Evolutionary conservation across 2,329 filamentous ascomycete genomes (phyloP), one percentile per base, ranked within the genome.

Genomic region (Mycosphaerella sp.): DNA sequence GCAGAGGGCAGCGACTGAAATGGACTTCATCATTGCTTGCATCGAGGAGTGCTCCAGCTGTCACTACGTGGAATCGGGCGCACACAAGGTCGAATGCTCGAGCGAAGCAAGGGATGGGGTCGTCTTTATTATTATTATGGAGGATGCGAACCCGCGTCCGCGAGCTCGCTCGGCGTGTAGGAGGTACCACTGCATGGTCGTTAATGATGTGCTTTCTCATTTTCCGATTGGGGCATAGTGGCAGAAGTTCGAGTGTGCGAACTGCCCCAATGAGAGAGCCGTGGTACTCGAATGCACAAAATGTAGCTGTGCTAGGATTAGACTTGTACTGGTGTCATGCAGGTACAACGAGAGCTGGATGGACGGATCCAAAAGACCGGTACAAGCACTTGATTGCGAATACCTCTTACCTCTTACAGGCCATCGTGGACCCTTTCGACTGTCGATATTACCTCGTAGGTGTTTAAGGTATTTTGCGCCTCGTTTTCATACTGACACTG

Each of bases 1-100:
- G 38, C 40, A 51, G 14, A 51, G 48, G 10, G 32, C 32, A 14
- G 52, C 45, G 32, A 48, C 8, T 9, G 46, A 39, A 31, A 54
- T 44, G 29, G 46, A 45, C 51, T 39, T 45, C 48, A 51, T 45
- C 48, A 51, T 51, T 51, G 2, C 14, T 49, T 45, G 32, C 12
- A 26, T n/a, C 17, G 29, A 39, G 41, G 29, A 39, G 41, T 40
- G 9, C 12, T 38, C 32, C 34, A 38, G 38, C 14, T 29, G 17
- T 6, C 21, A n/a, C 12, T 29, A 14, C n/a, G 32, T 17, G 32
- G 32, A 44, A 45, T 31, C 26, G 26, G 26, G 26, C 6, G 32
- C 7, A 39, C 11, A 39, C 41, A 42, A 26, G 41, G 21, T 29
- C 32, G 41, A 45, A 11, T 21, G 32, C 38, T 41, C 41, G 41